These are phyloP conservation scores for Diaporthe amygdali DNA, from an alignment of 2,329 filamentous ascomycete species.

Conservation along the genomic window DNA sequence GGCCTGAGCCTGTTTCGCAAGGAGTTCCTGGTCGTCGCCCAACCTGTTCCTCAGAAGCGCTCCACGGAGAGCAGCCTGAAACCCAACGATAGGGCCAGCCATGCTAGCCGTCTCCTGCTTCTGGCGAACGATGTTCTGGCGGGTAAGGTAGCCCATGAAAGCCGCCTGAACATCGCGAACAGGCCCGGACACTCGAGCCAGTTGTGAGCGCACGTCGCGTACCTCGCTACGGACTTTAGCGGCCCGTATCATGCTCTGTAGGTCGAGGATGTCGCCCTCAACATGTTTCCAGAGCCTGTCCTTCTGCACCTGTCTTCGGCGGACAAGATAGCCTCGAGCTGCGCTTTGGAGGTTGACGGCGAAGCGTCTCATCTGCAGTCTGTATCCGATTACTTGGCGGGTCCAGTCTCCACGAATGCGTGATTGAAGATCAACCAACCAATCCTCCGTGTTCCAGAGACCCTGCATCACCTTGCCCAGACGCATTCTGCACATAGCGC, in stretches of 20 bases:
- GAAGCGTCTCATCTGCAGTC: conserved; percentile 81
- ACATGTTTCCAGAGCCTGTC: conserved; percentile 73
- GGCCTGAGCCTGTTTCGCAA: conserved; percentile 55
- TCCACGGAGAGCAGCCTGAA: conserved; percentile 71
- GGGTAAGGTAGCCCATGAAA: conserved; percentile 70
- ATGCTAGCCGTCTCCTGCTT: conserved; percentile 59
- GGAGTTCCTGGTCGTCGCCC: conserved; percentile 55
- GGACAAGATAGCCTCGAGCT: conserved; percentile 75
- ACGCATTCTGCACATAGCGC: conserved; percentile 76
- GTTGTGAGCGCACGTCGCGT: conserved; percentile 59
- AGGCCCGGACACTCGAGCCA: conserved; percentile 66
- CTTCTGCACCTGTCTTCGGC: conserved; percentile 65
- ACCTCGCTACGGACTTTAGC: conserved; percentile 67
- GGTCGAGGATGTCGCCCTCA: conserved; percentile 73
- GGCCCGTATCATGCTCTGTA: conserved; percentile 83
- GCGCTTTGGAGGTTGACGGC: conserved; percentile 81
- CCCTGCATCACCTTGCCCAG: conserved; percentile 85
- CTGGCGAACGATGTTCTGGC: conserved; percentile 61
- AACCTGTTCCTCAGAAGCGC: conserved; percentile 65
- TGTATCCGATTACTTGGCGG: conserved; percentile 81
- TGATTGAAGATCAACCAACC: conserved; percentile 82
- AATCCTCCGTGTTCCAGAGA: conserved; percentile 85
- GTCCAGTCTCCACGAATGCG: conserved; percentile 87
- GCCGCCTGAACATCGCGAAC: conserved; percentile 69
- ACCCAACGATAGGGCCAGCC: conserved; percentile 56